A percentile compares a stretch with the other conserved stretches of the same genome.
These are phyloP conservation scores for Rhizopogon vesiculosus DNA, from an alignment of 768 basidiomycete species.

Conservation along the genomic window DNA sequence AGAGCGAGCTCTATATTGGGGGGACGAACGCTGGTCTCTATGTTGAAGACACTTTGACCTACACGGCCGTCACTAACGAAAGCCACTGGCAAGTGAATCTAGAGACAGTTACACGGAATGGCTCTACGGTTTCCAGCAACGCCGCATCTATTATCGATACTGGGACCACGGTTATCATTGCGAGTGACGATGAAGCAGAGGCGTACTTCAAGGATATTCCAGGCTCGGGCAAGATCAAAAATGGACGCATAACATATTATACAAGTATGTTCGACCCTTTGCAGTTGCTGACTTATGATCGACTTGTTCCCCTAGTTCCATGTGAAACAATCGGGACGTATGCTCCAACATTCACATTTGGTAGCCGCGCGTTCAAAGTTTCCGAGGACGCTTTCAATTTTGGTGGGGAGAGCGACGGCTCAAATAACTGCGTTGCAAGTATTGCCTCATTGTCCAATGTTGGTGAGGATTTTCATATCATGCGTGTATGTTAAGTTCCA, in stretches of 20 bases:
- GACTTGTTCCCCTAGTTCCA: constrained; percentile 17
- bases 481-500: neutral
- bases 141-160: constrained; percentile 31
- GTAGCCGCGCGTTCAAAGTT: constrained; percentile 34
- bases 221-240: constrained; percentile 13
- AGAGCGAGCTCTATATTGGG: constrained; percentile 54
- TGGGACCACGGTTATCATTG: constrained; percentile 24
- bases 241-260: neutral
- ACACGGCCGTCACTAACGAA: constrained; percentile 23
- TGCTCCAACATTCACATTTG: constrained; percentile 33
- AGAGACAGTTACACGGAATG: constrained; percentile 19
- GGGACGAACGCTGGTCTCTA: constrained; percentile 44
- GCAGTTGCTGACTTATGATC: neutral
- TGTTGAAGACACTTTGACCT: constrained; percentile 38
- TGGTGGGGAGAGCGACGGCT: constrained; percentile 27
- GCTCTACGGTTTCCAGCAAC: constrained; percentile 15
- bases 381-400: constrained; percentile 35
- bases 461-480: neutral
- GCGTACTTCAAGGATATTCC: constrained; percentile 26
- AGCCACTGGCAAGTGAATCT: constrained; percentile 36
- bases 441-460: constrained; percentile 19
- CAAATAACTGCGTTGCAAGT: constrained; percentile 32
- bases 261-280: neutral
- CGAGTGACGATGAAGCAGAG: constrained; percentile 20
- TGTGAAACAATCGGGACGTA: constrained; percentile 24